Evolutionary conservation across 2,329 filamentous ascomycete genomes (phyloP).

Genomic region (Colletotrichum cuscutae): DNA sequence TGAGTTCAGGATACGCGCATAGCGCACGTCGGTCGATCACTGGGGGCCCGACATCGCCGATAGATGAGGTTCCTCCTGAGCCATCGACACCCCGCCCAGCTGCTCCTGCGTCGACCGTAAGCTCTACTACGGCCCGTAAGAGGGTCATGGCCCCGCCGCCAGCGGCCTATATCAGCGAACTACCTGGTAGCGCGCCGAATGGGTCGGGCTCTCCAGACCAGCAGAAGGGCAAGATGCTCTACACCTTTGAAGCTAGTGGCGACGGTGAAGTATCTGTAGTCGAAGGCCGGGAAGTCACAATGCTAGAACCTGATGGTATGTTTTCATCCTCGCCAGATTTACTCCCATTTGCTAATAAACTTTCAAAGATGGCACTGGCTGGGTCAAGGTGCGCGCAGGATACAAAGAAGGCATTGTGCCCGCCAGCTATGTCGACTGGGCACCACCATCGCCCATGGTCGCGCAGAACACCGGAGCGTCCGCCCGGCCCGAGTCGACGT

Average conservation of each 20-base stretch:
- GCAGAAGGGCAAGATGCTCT: slow-evolving; percentile 88
- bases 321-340: background rate
- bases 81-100: slow-evolving; percentile 45
- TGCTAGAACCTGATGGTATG: slow-evolving; percentile 91
- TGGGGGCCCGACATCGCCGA: slow-evolving; percentile 63
- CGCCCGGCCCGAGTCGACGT: slow-evolving; percentile 76
- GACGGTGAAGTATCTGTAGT: slow-evolving; percentile 84
- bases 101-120: slow-evolving; percentile 29
- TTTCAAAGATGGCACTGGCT: slow-evolving; percentile 83
- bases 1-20: slow-evolving; percentile 88
- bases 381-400: slow-evolving; percentile 84
- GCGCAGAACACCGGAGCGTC: slow-evolving; percentile 58
- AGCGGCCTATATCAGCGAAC: slow-evolving; percentile 77
- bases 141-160: slow-evolving; percentile 91
- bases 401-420: slow-evolving; percentile 88
- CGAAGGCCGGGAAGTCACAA: slow-evolving; percentile 80
- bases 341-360: background rate
- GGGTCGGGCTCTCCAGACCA: slow-evolving; percentile 57
- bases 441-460: slow-evolving; percentile 55
- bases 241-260: slow-evolving; percentile 82
- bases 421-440: slow-evolving; percentile 82
- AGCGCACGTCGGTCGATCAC: slow-evolving; percentile 82
- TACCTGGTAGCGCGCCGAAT: slow-evolving; percentile 64
- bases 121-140: slow-evolving; percentile 56
- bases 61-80: slow-evolving; percentile 58